Percentiles rank a stretch among this genome's conserved stretches.
Conservation (phyloP, 495 filamentous ascomycete species). For the Penicillium desertorum region DNA sequence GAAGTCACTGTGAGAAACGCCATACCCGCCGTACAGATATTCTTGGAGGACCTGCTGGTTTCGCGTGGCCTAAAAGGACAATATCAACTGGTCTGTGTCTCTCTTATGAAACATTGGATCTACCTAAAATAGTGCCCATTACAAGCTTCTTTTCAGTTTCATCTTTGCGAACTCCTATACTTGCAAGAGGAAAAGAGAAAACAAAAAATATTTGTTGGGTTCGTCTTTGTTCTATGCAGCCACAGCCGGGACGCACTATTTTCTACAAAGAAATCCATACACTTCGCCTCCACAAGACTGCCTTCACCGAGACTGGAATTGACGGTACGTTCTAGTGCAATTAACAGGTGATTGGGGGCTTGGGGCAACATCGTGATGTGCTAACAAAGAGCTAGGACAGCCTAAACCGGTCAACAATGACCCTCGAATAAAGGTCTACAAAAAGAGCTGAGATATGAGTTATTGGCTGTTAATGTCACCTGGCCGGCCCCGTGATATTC, state of each 20-base stretch:
- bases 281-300: background rate
- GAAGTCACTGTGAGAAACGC: background rate
- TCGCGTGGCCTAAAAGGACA: background rate
- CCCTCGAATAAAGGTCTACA: background rate
- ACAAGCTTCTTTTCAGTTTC: background rate
- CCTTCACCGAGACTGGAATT: background rate
- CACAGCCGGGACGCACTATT: background rate
- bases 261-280: background rate
- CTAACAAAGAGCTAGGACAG: background rate
- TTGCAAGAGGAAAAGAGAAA: background rate
- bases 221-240: slow-evolving; percentile 5
- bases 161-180: background rate
- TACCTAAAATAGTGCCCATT: background rate
- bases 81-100: background rate
- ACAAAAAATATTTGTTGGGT: background rate
- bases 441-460: background rate
- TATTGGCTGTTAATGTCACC: background rate
- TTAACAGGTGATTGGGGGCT: background rate
- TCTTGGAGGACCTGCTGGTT: slow-evolving; percentile 3
- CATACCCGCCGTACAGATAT: background rate
- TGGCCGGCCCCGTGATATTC: background rate
- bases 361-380: background rate
- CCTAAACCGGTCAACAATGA: background rate
- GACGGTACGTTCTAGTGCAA: background rate
- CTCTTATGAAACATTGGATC: background rate